Evolutionary conservation across 805 yeast species (phyloP), one percentile per base, ranked within the genome.

Genomic region (Cyberlindnera euphorbiiphila): DNA sequence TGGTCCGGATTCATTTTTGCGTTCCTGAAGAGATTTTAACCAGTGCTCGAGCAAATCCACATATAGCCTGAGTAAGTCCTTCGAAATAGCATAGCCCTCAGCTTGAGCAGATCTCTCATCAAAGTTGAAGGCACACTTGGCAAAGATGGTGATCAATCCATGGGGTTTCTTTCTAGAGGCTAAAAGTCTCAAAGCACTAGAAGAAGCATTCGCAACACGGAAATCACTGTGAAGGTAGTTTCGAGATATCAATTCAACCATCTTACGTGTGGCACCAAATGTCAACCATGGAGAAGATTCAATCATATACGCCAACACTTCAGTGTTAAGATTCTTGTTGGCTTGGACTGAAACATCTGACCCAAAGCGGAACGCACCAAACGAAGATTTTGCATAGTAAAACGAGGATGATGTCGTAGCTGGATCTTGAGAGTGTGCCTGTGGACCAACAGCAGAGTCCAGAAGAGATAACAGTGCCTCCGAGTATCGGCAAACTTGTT

Each of bases 31-130:
- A 22, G 81, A 81, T 12, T 72, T 73, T 12, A 88, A 61, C 98
- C 98, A 93, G 41, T 86, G 78, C 37, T 77, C 80, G 18, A 93
- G 64, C 15, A 93, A 60, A 21, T 86, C 95, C 3, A 85, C 82
- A 47, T 89, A 93, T 0, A 88, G 67, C 41, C 74, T 74, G 35
- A 91, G 60, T 3, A 85, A 56, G 36, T 77, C 82, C 6, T 71
- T 63, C 0, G 89, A 78, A 9, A 79, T 71, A 27, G 81, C 57
- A 50, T 76, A 78, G 2, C 77, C 74, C 18, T 76, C 65, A 36
- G 79, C 74, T 50, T 76, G 72, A 28, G 64, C 65, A 4, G 85
- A 79, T 45, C 77, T 78, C 42, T 87, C 96, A 45, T 80, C 85
- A 43, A 85, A 76, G 47, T 78, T 79, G 59, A 89, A 86, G 1